Evolutionary conservation across 2,329 filamentous ascomycete genomes (phyloP).

Genomic region (Pyrenophora graminea): DNA sequence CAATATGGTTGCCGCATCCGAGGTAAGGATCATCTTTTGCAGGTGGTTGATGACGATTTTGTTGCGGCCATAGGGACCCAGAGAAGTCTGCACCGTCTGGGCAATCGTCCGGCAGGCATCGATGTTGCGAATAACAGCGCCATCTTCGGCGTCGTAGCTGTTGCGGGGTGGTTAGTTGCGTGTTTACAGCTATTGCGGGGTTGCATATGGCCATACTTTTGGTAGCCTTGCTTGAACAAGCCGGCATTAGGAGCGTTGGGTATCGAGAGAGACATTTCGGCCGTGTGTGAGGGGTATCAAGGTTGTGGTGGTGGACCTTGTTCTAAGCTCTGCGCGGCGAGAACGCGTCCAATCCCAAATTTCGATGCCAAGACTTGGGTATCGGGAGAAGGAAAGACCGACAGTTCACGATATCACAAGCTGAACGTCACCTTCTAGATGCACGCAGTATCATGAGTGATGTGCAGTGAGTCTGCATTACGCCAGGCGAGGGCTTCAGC

Average conservation of each 20-base stretch:
- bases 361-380: conserved; percentile 23
- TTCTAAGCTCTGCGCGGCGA: conserved; percentile 20
- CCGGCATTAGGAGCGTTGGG: conserved; percentile 90
- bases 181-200: conserved; percentile 22
- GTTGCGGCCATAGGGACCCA: conserved; percentile 97
- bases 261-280: conserved; percentile 90
- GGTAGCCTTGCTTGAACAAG: conserved; percentile 95
- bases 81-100: conserved; percentile 92
- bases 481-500: too few relatives aligned
- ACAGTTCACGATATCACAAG: conserved; percentile 3
- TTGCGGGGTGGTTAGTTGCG: conserved; percentile 43
- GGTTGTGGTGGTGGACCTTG: conserved; percentile 29
- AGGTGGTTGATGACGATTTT: conserved; percentile 99
- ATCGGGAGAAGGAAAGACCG: conserved; percentile 16
- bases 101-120: conserved; percentile 96
- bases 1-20: conserved; percentile 95
- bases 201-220: conserved; percentile 68
- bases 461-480: background rate
- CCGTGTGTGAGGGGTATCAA: conserved; percentile 36
- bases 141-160: conserved; percentile 99
- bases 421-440: background rate
- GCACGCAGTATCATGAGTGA: background rate
- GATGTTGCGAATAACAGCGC: conserved; percentile 96
- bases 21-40: conserved; percentile 99
- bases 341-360: conserved; percentile 35